These are phyloP conservation scores for Geotrichum restrictum DNA, from an alignment of 1,139 yeast species.

Conservation along the genomic window DNA sequence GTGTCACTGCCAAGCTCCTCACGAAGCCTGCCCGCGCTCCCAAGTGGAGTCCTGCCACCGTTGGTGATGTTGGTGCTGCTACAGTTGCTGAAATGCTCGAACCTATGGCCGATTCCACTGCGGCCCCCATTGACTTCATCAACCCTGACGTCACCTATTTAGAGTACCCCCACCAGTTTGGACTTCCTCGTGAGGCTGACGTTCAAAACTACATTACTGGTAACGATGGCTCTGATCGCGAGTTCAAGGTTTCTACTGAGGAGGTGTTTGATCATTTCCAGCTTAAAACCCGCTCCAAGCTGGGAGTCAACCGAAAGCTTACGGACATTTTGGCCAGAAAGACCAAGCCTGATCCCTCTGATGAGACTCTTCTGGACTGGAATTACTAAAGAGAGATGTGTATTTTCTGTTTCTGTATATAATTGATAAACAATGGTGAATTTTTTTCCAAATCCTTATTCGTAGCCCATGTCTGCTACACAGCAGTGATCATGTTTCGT, in stretches of 20 bases:
- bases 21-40: conserved; percentile 60
- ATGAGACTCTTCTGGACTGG: conserved; percentile 65
- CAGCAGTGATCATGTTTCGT: too few species aligned
- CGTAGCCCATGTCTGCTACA: neutral
- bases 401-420: neutral
- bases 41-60: conserved; percentile 46
- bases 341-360: conserved; percentile 55
- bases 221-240: conserved; percentile 60
- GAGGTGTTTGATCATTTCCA: conserved; percentile 65
- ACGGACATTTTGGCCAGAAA: conserved; percentile 54
- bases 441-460: neutral
- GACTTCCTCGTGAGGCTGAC: conserved; percentile 68
- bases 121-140: conserved; percentile 41
- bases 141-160: conserved; percentile 51
- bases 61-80: conserved; percentile 34
- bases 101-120: conserved; percentile 28
- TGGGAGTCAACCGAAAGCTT: conserved; percentile 61
- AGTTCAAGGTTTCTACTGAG: conserved; percentile 60
- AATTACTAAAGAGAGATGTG: conserved; percentile 30
- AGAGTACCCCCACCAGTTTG: conserved; percentile 71
- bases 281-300: conserved; percentile 49
- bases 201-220: conserved; percentile 61
- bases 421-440: neutral
- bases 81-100: conserved; percentile 16
- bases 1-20: conserved; percentile 69